phyloP scores from a whole-genome alignment of 2,329 filamentous ascomycete species.

The Akanthomyces uredinophilus region DNA sequence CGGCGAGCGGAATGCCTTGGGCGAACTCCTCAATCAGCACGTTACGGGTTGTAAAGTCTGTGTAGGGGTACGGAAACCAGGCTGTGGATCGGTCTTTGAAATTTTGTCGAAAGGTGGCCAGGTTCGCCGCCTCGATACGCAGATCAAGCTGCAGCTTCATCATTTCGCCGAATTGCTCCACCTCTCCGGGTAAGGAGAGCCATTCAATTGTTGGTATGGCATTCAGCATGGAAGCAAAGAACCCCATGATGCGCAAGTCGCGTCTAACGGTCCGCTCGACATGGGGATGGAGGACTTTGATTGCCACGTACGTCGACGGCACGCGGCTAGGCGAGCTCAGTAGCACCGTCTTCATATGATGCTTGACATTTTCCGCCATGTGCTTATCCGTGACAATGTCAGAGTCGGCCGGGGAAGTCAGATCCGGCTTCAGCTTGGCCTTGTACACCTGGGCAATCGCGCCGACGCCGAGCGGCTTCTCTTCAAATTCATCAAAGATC shows the following conservation, averaged over 20 bases:
- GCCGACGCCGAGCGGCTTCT: constrained; percentile 83
- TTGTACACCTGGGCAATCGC: constrained; percentile 98
- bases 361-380: constrained; percentile 64
- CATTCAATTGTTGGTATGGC: constrained; percentile 91
- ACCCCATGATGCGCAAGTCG: constrained; percentile 87
- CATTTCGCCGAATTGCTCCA: constrained; percentile 93
- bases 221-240: constrained; percentile 83
- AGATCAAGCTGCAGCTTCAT: constrained; percentile 97
- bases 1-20: constrained; percentile 83
- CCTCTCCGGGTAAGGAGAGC: constrained; percentile 93
- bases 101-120: constrained; percentile 81
- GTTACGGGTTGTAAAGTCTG: constrained; percentile 85
- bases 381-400: constrained; percentile 41
- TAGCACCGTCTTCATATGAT: constrained; percentile 77
- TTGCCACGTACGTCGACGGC: constrained; percentile 85
- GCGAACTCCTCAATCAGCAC: constrained; percentile 95
- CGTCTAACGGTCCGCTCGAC: constrained; percentile 87
- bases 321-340: constrained; percentile 82
- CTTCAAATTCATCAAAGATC: constrained; percentile 94
- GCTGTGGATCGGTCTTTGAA: constrained; percentile 86
- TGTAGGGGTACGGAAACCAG: constrained; percentile 95
- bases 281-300: constrained; percentile 91
- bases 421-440: constrained; percentile 77
- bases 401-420: constrained; percentile 60
- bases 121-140: constrained; percentile 87